Conservation (phyloP, 371 early-diverging fungal genomes). For the Sporodiniella umbellata region DNA sequence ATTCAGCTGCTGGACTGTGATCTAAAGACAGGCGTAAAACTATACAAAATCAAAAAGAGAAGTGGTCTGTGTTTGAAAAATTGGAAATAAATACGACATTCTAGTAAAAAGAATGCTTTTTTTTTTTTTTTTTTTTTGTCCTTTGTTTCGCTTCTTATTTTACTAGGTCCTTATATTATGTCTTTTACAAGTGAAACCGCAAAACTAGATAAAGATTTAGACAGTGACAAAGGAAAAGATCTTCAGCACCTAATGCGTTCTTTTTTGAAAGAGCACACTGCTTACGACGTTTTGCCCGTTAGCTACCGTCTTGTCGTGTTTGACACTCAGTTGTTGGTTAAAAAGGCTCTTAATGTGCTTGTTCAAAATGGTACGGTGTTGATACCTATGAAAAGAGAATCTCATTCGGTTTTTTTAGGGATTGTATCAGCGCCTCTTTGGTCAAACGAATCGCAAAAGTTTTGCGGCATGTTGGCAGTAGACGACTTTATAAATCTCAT, state of each 20-base stretch:
- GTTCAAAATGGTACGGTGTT: constrained; percentile 80
- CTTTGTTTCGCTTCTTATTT: too few relatives aligned
- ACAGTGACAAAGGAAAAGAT: constrained; percentile 19
- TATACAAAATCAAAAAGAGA: constrained; percentile 1
- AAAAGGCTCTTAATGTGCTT: constrained; percentile 88
- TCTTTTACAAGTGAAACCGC: constrained; percentile 10
- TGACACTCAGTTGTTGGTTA: constrained; percentile 86
- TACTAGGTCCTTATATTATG: too few relatives aligned
- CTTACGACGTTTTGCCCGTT: constrained; percentile 89
- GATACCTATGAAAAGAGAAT: background rate
- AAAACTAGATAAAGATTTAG: constrained; percentile 7
- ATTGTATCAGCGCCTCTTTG: constrained; percentile 93
- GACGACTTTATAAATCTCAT: constrained; percentile 92
- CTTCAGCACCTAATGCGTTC: constrained; percentile 50
- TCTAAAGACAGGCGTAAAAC: background rate
- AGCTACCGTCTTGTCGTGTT: constrained; percentile 89
- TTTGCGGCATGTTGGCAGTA: constrained; percentile 91
- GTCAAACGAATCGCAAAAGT: constrained; percentile 75
- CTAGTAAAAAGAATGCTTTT: background rate
- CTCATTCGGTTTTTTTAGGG: constrained; percentile 45
- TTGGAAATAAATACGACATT: background rate
- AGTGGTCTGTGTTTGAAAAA: background rate
- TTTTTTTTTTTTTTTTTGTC: background rate
- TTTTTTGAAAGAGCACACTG: constrained; percentile 78
- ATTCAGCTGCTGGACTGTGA: background rate